Evolutionary conservation across 2,329 filamentous ascomycete species (phyloP), one percentile per base, ranked within the genome.

Genomic region (Alternaria gaisen): DNA sequence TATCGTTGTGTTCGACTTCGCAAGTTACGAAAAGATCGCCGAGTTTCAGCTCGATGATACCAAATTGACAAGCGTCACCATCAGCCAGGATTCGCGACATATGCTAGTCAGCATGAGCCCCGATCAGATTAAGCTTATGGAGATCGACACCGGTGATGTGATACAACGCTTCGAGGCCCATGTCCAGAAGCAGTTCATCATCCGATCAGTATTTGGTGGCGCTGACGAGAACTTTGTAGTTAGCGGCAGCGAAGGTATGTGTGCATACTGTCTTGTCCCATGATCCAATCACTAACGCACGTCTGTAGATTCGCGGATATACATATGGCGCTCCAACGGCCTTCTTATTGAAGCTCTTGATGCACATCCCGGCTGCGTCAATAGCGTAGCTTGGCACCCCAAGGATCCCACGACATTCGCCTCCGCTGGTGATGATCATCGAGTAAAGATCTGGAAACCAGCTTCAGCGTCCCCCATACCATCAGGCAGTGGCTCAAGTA

Each of bases 301-400:
- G 11, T 14, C 11, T 28, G 30, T 4, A 89, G 88, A 90, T 77
- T 87, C 87, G 2, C 85, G 86, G 57, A 86, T 98, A 42, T 90
- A 93, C 75, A 92, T 99, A 63, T 98, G 94, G 93, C 92, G 97
- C 77, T 95, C 93, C 77, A 90, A 91, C 36, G 93, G 92, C 6
- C 83, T 86, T 6, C 84, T 90, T 1, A 88, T 99, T 6, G 91
- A 93, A 72, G 89, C 87, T 48, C 82, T 98, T 3, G 85, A 88
- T 32, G 94, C 89, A 0, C 94, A 98, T 70, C 81, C 83, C 7
- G 90, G 93, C 34, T 90, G 88, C 61, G 94, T 95, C 66, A 98
- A 97, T 75, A 87, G 92, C 8, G 91, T 96, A 38, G 86, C 90
- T 22, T 99, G 95, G 94, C 95, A 94, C 72, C 94, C 95, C 1